Evolutionary conservation across 805 yeast genomes (phyloP), one percentile per base, ranked within the genome.

Genomic region (Hanseniaspora singularis): DNA sequence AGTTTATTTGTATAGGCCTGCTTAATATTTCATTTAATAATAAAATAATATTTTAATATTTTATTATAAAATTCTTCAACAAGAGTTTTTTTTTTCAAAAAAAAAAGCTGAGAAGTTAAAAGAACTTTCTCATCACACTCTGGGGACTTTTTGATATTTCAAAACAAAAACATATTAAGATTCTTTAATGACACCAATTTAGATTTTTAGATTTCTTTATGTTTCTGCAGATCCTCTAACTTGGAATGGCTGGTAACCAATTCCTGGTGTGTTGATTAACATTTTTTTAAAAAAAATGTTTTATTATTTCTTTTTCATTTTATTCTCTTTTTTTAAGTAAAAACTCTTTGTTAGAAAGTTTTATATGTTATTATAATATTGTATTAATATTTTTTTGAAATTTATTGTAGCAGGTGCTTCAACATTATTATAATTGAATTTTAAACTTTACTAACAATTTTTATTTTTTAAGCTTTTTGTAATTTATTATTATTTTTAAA

Each of bases 211-310:
- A 16, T n/a, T 34, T 47, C 65, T 52, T 53, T 46, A 38, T 54
- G 54, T 54, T 57, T 63, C 66, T 62, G 66, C 58, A 49, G 49
- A 49, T 62, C 64, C 64, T 47, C 64, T 55, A 51, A 46, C 62
- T 57, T 62, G 65, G 65, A 63, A 63, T 63, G 66, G 57, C 58
- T 58, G 59, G 63, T 62, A 63, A 64, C 61, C 66, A 63, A 45
- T 63, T 62, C 65, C 65, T 57, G 54, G 66, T 60, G 57, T 60
- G 65, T 58, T 55, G 57, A 57, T 49, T 50, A 51, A 38, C 37
- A 45, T 15, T 33, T 27, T 32, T 34, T 22, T 27, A 31, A 6
- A 26, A 15, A 33, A 28, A 30, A 11, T 19, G 18, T 4, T 28
- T 9, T 34, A 28, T 32, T 24, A 30, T 37, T 32, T 42, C 30